phyloP scores from a whole-genome alignment of 2,329 filamentous ascomycete genomes.

The Domatiomyces catenatus region DNA sequence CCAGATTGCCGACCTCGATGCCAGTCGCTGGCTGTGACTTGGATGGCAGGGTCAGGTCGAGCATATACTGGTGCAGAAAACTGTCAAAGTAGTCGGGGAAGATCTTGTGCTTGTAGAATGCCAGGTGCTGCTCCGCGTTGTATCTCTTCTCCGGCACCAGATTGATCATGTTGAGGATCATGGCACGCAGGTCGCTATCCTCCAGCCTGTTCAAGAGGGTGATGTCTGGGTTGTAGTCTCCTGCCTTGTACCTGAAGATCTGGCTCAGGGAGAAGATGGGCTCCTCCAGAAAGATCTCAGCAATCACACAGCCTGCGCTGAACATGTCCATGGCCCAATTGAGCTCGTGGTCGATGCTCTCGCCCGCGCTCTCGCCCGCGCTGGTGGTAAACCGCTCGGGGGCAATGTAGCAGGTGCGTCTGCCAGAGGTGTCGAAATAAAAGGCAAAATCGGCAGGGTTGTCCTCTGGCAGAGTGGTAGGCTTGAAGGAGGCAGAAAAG shows the following conservation, averaged over 20 bases:
- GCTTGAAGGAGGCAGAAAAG: constrained; percentile 92
- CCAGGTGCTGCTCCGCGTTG: constrained; percentile 82
- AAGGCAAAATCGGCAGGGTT: constrained; percentile 97
- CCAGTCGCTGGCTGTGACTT: constrained; percentile 60
- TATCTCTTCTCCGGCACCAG: constrained; percentile 82
- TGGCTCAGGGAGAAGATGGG: constrained; percentile 97
- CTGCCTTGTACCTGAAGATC: constrained; percentile 81
- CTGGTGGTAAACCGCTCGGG: constrained; percentile 76
- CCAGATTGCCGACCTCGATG: constrained; percentile 53
- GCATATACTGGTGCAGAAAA: constrained; percentile 96
- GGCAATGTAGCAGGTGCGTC: constrained; percentile 85
- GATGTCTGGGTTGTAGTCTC: constrained; percentile 77
- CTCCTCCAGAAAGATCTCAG: constrained; percentile 84
- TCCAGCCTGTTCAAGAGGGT: constrained; percentile 73
- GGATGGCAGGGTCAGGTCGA: constrained; percentile 78
- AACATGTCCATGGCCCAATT: constrained; percentile 99
- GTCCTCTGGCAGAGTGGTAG: constrained; percentile 81
- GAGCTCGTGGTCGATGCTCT: constrained; percentile 44
- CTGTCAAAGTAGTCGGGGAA: constrained; percentile 96
- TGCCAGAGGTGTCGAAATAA: constrained; percentile 86
- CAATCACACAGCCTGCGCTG: constrained; percentile 90
- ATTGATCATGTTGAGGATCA: constrained; percentile 93
- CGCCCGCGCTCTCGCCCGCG: constrained; percentile 49
- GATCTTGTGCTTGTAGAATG: constrained; percentile 79
- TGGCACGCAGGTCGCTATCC: constrained; percentile 69